A percentile compares a stretch with the other conserved stretches of the same genome.
Conservation (phyloP, 192 early-diverging fungal genomes). For the Spizellomyces sp. region DNA sequence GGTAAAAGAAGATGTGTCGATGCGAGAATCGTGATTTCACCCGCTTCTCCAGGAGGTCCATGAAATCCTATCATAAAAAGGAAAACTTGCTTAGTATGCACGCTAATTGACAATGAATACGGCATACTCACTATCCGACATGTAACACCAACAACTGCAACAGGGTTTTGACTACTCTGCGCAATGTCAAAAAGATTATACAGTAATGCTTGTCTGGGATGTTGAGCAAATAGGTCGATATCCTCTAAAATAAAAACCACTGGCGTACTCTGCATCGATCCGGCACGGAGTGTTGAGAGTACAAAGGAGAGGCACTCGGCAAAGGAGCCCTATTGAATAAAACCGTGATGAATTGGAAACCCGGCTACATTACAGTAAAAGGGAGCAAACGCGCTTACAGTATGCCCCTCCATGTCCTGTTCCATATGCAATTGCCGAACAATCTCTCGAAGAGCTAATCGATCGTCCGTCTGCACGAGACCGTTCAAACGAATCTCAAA, state of each 20-base stretch:
- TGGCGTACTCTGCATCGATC: constrained; percentile 55
- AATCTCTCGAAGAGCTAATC: constrained; percentile 80
- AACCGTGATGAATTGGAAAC: not conserved
- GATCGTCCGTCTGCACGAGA: constrained; percentile 77
- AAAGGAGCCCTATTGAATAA: constrained; percentile 58
- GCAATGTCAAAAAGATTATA: constrained; percentile 94
- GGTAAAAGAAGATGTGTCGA: constrained; percentile 74
- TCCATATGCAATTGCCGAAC: constrained; percentile 71
- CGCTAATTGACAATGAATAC: not conserved
- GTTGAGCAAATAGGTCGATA: constrained; percentile 89
- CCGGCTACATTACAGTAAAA: not conserved
- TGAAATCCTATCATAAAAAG: constrained; percentile 62
- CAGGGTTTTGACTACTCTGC: constrained; percentile 78
- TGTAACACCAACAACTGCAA: constrained; percentile 86
- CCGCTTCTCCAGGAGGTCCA: constrained; percentile 88
- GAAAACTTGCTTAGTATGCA: no score
- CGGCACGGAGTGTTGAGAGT: constrained; percentile 64
- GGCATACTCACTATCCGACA: constrained; percentile 49
- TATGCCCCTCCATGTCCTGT: constrained; percentile 44
- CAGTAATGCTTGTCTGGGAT: constrained; percentile 89
- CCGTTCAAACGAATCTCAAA: constrained; percentile 75
- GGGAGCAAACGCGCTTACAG: not conserved
- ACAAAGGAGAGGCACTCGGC: constrained; percentile 69
- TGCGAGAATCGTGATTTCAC: constrained; percentile 95
- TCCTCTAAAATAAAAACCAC: constrained; percentile 91